Base-by-base conservation (phyloP, 2,329 filamentous ascomycete species). In the Penicillium sp. region DNA sequence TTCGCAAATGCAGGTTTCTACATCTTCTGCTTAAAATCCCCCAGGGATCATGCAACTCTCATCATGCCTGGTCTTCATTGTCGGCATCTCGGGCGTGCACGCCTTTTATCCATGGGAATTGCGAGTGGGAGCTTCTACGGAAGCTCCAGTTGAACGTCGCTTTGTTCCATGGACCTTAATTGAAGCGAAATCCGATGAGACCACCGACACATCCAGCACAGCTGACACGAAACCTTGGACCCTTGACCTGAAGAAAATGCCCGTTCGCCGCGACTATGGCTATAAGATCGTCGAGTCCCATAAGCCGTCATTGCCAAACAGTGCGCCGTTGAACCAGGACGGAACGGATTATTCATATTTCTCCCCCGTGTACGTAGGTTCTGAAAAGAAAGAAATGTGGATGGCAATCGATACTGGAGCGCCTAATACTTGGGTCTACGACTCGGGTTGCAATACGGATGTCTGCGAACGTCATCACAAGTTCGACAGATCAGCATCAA, bases 401-500 rank as follows among this genome's bases (percentile, higher is more conserved):
- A 73, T 84, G 68, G 68, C 83, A 51, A 65, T 84, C 14, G 82
- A 84, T 65, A 81, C 80, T 0, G 82, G 81, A 8, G 79, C 80
- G 14, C 77, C 79, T 17, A 90, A 89, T 55, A 91, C 87, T 12
- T 96, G 91, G 91, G 84, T 96, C 19, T 94, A 94, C 84, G 84
- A 87, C 30, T 78, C 84, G 16, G 76, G 80, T 52, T 96, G 91
- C 76, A 79, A 72, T 16, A 84, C 84, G 3, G 72, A 79, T 25
- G 83, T 89, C 5, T 96, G 91, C 70, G 69, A 74, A 30, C 77
- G 80, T 62, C 91, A 96, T 71, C 85, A 85, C 65, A 84, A 82
- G 0, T 93, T 90, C 67, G 88, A 88, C 14, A 69, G 80, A 4
- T 73, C 77, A 3, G 82, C 88, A 61, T 96, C 91, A 4, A 81